A percentile compares a stretch with the other conserved stretches of the same genome.
phyloP scores from a whole-genome alignment of 2,329 filamentous ascomycete genomes.

The Triangularia verruculosa region DNA sequence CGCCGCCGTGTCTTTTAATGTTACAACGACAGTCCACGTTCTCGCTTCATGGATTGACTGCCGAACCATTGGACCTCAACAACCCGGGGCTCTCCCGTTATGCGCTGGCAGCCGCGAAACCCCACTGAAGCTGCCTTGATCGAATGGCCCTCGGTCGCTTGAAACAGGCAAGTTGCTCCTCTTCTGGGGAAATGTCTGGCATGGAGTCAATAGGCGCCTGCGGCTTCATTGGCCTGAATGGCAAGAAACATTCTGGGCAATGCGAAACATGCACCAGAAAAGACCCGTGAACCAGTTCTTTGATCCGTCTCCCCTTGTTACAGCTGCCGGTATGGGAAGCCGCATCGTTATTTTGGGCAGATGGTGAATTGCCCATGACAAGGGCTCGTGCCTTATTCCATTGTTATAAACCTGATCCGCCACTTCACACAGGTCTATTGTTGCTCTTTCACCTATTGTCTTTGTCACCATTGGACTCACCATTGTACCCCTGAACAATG shows the following conservation, averaged over 20 bases:
- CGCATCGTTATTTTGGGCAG: background rate
- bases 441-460: slow-evolving; percentile 18
- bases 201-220: slow-evolving; percentile 25
- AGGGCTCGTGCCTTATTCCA: slow-evolving; percentile 6
- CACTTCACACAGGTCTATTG: slow-evolving; percentile 7
- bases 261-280: slow-evolving; percentile 28
- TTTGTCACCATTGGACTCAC: slow-evolving; percentile 19
- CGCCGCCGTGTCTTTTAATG: slow-evolving; percentile 11
- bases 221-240: slow-evolving; percentile 30
- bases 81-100: slow-evolving; percentile 22
- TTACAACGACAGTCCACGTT: slow-evolving; percentile 11
- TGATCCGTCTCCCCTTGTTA: slow-evolving; percentile 15
- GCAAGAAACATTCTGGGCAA: slow-evolving; percentile 21
- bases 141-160: slow-evolving; percentile 16
- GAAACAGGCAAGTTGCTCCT: slow-evolving; percentile 15
- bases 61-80: slow-evolving; percentile 24
- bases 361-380: slow-evolving; percentile 1
- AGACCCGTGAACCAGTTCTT: slow-evolving; percentile 22
- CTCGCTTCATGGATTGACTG: slow-evolving; percentile 12
- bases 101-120: slow-evolving; percentile 23
- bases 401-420: slow-evolving; percentile 21
- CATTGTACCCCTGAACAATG: slow-evolving; percentile 26
- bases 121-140: slow-evolving; percentile 13
- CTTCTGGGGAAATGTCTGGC: slow-evolving; percentile 11
- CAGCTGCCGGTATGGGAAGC: background rate